Conservation (phyloP, 2,329 filamentous ascomycete species). For the Colletotrichum sp. region DNA sequence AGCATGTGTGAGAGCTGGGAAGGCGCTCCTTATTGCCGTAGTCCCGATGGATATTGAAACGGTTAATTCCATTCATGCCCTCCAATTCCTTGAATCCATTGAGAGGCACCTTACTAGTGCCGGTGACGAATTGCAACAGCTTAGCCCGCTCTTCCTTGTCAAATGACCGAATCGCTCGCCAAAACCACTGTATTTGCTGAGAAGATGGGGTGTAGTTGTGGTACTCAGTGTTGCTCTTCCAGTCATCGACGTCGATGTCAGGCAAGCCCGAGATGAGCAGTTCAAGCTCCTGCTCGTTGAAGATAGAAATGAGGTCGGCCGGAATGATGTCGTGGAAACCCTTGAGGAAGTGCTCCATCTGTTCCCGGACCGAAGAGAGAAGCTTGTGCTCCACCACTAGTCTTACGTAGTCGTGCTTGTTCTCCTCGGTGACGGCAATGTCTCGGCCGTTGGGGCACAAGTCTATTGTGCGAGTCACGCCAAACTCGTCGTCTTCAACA, state of each 20-base stretch:
- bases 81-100: slow-evolving; percentile 99
- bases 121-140: slow-evolving; percentile 95
- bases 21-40: slow-evolving; percentile 96
- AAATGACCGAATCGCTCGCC: slow-evolving; percentile 94
- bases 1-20: slow-evolving; percentile 97
- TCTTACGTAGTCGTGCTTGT: slow-evolving; percentile 97
- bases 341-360: slow-evolving; percentile 91
- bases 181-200: slow-evolving; percentile 99
- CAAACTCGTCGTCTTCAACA: slow-evolving; percentile 92
- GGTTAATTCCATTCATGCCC: slow-evolving; percentile 97
- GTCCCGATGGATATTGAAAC: slow-evolving; percentile 98
- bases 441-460: slow-evolving; percentile 87
- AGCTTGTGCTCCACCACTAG: slow-evolving; percentile 94
- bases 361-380: slow-evolving; percentile 88
- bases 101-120: slow-evolving; percentile 96
- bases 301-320: slow-evolving; percentile 91
- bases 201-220: slow-evolving; percentile 96
- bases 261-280: slow-evolving; percentile 95
- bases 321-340: slow-evolving; percentile 99
- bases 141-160: slow-evolving; percentile 99
- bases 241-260: slow-evolving; percentile 97
- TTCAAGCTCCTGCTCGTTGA: slow-evolving; percentile 98
- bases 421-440: slow-evolving; percentile 93
- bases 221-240: slow-evolving; percentile 99
- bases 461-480: slow-evolving; percentile 85